A percentile compares a stretch with the other conserved stretches of the same genome.
phyloP scores from a whole-genome alignment of 2,329 filamentous ascomycete species.

The Paecilomyces dactylethromorphus region DNA sequence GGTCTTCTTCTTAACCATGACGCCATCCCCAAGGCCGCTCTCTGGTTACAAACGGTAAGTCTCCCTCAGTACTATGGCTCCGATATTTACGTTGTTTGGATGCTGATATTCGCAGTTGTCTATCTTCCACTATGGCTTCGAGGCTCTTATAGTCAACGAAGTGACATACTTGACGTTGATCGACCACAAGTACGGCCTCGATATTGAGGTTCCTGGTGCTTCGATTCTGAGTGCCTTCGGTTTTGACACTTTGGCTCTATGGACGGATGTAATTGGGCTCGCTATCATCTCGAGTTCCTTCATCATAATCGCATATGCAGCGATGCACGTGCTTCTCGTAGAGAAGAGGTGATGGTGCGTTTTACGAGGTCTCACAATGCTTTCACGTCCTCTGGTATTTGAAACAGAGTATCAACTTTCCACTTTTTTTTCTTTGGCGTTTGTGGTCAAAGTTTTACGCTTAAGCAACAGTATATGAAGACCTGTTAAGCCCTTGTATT shows the following conservation, averaged over 20 bases:
- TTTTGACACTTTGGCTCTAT: constrained; percentile 80
- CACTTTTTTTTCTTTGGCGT: neutral
- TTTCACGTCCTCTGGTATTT: constrained; percentile 1
- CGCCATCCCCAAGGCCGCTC: constrained; percentile 74
- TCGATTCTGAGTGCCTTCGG: constrained; percentile 93
- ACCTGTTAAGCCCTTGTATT: neutral
- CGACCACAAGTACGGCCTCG: constrained; percentile 91
- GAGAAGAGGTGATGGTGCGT: constrained; percentile 62
- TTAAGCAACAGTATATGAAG: neutral
- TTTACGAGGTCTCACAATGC: constrained; percentile 3
- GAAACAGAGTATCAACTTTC: neutral
- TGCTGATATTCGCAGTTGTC: constrained; percentile 52
- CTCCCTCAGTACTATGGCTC: neutral
- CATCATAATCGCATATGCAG: constrained; percentile 77
- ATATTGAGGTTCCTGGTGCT: constrained; percentile 92
- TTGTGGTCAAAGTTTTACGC: neutral
- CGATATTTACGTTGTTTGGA: neutral
- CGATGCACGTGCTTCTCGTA: constrained; percentile 89
- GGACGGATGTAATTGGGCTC: constrained; percentile 75
- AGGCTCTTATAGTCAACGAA: constrained; percentile 95
- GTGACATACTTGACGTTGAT: constrained; percentile 82
- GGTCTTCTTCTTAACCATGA: constrained; percentile 92
- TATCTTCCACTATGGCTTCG: constrained; percentile 97
- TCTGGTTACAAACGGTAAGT: constrained; percentile 80
- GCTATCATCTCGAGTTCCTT: constrained; percentile 77